Conservation (phyloP, 1,284 basidiomycete species). For the Ceratobasidium sp. region DNA sequence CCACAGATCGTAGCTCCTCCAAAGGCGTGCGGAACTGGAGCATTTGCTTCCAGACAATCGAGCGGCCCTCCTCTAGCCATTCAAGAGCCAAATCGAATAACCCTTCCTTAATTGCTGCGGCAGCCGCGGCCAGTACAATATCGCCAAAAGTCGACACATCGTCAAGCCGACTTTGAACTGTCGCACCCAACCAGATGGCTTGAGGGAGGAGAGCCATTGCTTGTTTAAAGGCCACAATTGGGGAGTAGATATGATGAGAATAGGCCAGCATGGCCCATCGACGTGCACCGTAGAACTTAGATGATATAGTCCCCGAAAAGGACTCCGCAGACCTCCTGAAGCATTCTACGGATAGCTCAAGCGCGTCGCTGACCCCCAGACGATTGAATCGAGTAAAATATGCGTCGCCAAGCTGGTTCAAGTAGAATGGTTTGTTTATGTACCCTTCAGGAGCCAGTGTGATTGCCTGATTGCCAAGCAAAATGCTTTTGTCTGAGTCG, state of each 20-base stretch:
- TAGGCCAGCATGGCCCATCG: no score
- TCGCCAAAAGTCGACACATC: no score
- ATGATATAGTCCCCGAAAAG: no score
- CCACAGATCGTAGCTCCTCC: background rate
- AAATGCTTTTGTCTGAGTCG: slow-evolving; percentile 16
- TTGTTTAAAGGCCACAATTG: slow-evolving; percentile 24
- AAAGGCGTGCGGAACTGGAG: slow-evolving; percentile 14
- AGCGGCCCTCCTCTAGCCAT: slow-evolving; percentile 9
- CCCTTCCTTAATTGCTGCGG: no score
- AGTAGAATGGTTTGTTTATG: background rate
- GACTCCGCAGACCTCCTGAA: no score
- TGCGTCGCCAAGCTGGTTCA: background rate
- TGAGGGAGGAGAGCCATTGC: slow-evolving; percentile 42
- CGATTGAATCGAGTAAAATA: background rate
- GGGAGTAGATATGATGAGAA: no score
- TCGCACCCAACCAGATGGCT: slow-evolving; percentile 4
- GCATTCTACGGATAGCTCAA: no score
- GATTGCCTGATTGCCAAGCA: background rate
- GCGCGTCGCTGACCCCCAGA: background rate
- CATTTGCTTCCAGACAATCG: slow-evolving; percentile 19
- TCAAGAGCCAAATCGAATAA: background rate
- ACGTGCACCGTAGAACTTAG: no score
- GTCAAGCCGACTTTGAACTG: no score
- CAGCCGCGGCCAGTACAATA: no score
- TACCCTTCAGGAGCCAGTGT: background rate